These are phyloP conservation scores for Piedraia hortae DNA, from an alignment of 2,329 filamentous ascomycete genomes.

Conservation along the genomic window DNA sequence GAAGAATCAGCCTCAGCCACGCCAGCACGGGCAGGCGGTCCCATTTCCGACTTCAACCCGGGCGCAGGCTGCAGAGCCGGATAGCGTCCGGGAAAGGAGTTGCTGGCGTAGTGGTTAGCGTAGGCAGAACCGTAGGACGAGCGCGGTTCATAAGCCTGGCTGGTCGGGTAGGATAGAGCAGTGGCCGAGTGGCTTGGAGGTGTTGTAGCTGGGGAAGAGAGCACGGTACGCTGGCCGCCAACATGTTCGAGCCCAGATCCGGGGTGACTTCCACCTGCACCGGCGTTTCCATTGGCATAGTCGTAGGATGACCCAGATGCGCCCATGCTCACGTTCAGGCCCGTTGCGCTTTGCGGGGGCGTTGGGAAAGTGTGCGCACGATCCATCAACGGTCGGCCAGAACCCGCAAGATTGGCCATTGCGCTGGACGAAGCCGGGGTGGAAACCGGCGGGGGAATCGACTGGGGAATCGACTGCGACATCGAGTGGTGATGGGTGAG, in stretches of 20 bases:
- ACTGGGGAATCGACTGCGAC: conserved; percentile 30
- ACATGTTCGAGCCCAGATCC: conserved; percentile 50
- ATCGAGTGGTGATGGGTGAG: conserved; percentile 46
- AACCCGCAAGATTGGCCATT: no score
- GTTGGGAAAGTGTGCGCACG: conserved; percentile 83
- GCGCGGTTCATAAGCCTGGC: conserved; percentile 50
- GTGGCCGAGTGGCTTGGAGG: conserved; percentile 57
- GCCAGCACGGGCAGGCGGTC: conserved; percentile 40
- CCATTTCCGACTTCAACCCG: conserved; percentile 61
- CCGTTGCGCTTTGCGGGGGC: conserved; percentile 75
- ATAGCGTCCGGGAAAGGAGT: conserved; percentile 44
- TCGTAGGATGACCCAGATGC: conserved; percentile 49
- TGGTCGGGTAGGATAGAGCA: conserved; percentile 55
- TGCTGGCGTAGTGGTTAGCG: conserved; percentile 35
- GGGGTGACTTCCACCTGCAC: no score
- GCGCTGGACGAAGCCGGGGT: conserved; percentile 25
- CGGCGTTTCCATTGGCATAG: conserved; percentile 30
- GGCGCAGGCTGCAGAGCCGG: conserved; percentile 24
- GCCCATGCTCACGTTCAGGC: conserved; percentile 44
- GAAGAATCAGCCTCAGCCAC: conserved; percentile 28
- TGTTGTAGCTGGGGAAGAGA: conserved; percentile 57
- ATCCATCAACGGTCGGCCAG: conserved; percentile 48
- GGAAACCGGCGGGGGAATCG: conserved; percentile 34
- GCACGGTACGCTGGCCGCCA: conserved; percentile 56
- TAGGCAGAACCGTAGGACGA: conserved; percentile 37